Evolutionary conservation across 202 grass and related monocot species (phyloP), one percentile per base, ranked within the genome.

Genomic region (Panicum hallii): DNA sequence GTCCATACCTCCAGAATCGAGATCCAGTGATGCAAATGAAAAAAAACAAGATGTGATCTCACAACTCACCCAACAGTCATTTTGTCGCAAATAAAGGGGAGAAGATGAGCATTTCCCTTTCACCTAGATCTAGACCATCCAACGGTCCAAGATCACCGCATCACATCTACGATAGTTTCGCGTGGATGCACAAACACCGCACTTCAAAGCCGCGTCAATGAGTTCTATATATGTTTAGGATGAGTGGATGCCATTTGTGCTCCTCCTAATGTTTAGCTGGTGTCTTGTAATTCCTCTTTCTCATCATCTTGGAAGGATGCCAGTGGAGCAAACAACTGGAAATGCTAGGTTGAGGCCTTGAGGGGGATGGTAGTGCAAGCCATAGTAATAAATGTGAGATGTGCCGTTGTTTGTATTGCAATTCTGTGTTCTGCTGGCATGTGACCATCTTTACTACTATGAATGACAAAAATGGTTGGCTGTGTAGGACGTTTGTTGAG

Each of bases 391-490:
- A 75, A 54, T 54, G 34, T 74, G 70, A 28, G 56, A n/a, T 22
- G 7, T 19, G 8, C 23, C 67, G 5, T 74, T 64, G 45, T 63
- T 42, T 74, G 45, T 80, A 44, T 68, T 55, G 45, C 69, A 63
- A 50, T 49, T 40, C 11, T 48, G 55, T 83, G 43, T 36, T 11
- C 49, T 38, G 55, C 16, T 61, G 44, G 44, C 26, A 19, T n/a
- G 26, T 23, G 67, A 9, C 43, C 80, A 41, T 40, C 8, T 73
- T 62, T 60, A 36, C 7, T 61, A 46, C 6, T n/a, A 49, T 55
- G 28, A 40, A 50, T 26, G 44, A 63, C 69, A 83, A 83, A 61
- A 83, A 63, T 23, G 80, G 56, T 72, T 63, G 44, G 30, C 41
- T 22, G 60, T 16, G 60, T 7, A 81, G 66, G 49, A 16, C 12